These are phyloP conservation scores for Grosmannia clavigera DNA, from an alignment of 2,329 filamentous ascomycete species.

Conservation along the genomic window DNA sequence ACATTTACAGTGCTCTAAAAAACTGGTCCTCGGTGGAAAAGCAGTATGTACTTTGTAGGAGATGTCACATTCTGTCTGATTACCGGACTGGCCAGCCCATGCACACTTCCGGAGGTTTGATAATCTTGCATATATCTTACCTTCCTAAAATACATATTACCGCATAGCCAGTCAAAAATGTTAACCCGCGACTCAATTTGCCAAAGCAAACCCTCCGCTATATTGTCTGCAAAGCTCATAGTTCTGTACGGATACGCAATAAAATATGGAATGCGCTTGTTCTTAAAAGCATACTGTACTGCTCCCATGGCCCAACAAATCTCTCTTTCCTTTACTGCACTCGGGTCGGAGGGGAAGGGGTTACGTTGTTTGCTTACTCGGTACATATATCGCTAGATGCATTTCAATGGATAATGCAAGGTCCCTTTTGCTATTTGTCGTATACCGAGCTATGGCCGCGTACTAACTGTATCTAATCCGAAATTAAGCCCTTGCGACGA, in stretches of 20 bases:
- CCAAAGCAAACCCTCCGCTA: neutral
- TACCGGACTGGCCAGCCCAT: neutral
- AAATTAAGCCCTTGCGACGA: too few species aligned
- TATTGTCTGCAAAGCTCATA: neutral
- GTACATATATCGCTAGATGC: neutral
- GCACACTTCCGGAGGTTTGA: constrained; percentile 7
- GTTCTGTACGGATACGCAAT: neutral
- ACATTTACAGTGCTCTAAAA: neutral
- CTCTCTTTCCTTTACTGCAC: too few species aligned
- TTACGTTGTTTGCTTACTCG: too few species aligned
- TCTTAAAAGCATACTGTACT: too few species aligned
- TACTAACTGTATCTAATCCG: neutral
- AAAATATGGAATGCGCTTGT: neutral
- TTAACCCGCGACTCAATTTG: neutral
- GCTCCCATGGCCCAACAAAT: too few species aligned
- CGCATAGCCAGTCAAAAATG: neutral
- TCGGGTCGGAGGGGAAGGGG: too few species aligned
- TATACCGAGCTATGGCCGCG: neutral
- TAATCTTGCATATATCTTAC: constrained; percentile 11
- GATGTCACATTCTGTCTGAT: neutral
- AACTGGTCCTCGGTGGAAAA: neutral
- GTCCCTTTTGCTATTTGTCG: neutral
- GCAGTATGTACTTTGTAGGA: neutral
- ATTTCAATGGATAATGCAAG: neutral
- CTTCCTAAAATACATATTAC: neutral